Evolutionary conservation across 441 rosid genomes (phyloP), one percentile per base, ranked within the genome.

Genomic region (Pelargonium fulgidum): DNA sequence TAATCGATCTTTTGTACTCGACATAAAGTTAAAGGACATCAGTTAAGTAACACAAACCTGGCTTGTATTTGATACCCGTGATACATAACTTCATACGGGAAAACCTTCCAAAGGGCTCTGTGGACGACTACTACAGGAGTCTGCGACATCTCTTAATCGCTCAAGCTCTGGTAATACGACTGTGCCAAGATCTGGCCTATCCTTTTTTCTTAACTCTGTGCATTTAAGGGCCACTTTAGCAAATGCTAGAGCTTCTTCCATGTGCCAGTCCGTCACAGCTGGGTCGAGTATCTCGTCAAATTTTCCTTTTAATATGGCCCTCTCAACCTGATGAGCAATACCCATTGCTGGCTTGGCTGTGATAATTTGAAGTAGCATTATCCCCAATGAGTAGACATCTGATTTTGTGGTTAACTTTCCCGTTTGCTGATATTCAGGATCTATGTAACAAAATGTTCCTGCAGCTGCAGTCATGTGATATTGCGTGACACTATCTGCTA

Each of bases 371-470:
- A 88, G 89, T 2, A 86, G 67, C 88, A 84, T 72, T 70, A 88
- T 74, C 33, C 93, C 93, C 50, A 88, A 63, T 1, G 93, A 88
- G 79, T 86, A 86, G 66, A 84, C 71, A 54, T 86, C 91, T 9
- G 93, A 88, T 64, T 79, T 86, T 4, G 88, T 84, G 29, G 89
- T 85, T 26, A 88, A 78, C 82, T 33, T 82, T 48, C 91, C 91
- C 3, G 93, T 79, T 64, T 86, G 93, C 62, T 88, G 93, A 72
- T 88, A 88, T 65, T 86, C 93, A 0, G 93, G 93, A 74, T 88
- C 93, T 36, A 86, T 86, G 76, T 88, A 88, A 78, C 89, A 86
- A 61, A 88, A 85, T 9, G 93, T 86, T 47, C 93, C 93, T 7
- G 93, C 93, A 45, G 93, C 88, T 4, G 86, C 76, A 66, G 91